Conservation (phyloP, 495 filamentous ascomycete species). For the Aspergillus affinis region DNA sequence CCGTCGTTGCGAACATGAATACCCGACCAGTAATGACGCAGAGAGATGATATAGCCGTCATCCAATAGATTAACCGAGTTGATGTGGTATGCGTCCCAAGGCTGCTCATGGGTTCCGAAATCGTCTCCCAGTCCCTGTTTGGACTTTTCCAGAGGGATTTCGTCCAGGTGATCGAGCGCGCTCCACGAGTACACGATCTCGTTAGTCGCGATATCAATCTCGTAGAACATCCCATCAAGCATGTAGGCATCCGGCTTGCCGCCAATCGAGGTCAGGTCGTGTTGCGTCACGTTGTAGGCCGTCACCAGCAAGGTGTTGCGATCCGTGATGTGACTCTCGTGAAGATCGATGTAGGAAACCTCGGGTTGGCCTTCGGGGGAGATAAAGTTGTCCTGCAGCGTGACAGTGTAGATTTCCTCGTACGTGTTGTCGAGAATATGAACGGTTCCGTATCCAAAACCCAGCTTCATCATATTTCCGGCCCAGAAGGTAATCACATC, state of each 20-base stretch:
- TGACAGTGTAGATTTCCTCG: slow-evolving; percentile 39
- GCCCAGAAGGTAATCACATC: slow-evolving; percentile 40
- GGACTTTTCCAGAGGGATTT: slow-evolving; percentile 25
- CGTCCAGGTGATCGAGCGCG: slow-evolving; percentile 28
- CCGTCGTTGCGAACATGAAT: slow-evolving; percentile 37
- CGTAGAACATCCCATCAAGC: slow-evolving; percentile 46
- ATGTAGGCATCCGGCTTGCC: slow-evolving; percentile 44
- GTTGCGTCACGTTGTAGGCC: slow-evolving; percentile 52
- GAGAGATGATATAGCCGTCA: slow-evolving; percentile 39
- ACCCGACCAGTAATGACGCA: slow-evolving; percentile 38
- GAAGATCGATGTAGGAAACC: slow-evolving; percentile 42
- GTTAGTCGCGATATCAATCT: slow-evolving; percentile 41
- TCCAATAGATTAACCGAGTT: slow-evolving; percentile 37
- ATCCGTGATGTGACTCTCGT: slow-evolving; percentile 48
- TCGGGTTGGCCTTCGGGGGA: slow-evolving; percentile 27
- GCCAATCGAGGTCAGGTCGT: slow-evolving; percentile 47
- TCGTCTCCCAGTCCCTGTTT: slow-evolving; percentile 20
- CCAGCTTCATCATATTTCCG: slow-evolving; percentile 34
- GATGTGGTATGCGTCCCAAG: slow-evolving; percentile 44
- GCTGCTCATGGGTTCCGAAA: slow-evolving; percentile 30
- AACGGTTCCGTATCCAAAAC: slow-evolving; percentile 33
- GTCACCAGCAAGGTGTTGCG: slow-evolving; percentile 54
- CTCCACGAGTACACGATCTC: slow-evolving; percentile 37
- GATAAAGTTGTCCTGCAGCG: slow-evolving; percentile 26
- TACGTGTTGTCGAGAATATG: slow-evolving; percentile 42